These are phyloP conservation scores for Domatiomyces catenatus DNA, from an alignment of 2,329 filamentous ascomycete genomes.

Conservation along the genomic window DNA sequence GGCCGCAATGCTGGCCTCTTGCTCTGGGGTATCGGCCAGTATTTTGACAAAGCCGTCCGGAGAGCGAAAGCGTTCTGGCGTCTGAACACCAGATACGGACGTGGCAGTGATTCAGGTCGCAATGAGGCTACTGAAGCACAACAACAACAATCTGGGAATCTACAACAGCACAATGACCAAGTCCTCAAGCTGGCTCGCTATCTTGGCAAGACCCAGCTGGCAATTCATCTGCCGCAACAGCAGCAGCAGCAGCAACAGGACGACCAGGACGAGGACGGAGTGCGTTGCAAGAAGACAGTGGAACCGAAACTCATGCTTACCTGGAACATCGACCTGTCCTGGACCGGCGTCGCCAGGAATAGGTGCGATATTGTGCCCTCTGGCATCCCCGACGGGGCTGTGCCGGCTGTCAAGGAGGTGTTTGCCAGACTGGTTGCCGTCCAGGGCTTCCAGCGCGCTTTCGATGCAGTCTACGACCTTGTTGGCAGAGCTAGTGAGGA, in stretches of 20 bases:
- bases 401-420: constrained; percentile 6
- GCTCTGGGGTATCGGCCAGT: constrained; percentile 15
- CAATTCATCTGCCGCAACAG: neutral
- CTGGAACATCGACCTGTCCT: constrained; percentile 12
- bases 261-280: neutral
- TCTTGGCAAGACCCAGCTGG: constrained; percentile 6
- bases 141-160: neutral
- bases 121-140: neutral
- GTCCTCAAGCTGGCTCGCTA: constrained; percentile 8
- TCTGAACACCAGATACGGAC: constrained; percentile 5
- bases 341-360: constrained; percentile 8
- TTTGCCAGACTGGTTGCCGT: constrained; percentile 8
- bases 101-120: neutral
- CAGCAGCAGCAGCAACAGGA: neutral
- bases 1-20: constrained; percentile 10
- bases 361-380: constrained; percentile 6
- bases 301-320: constrained; percentile 10
- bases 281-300: neutral
- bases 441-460: constrained; percentile 8
- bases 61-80: constrained; percentile 12
- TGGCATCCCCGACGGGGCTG: constrained; percentile 7
- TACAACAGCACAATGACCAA: constrained; percentile 1
- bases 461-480: constrained; percentile 9
- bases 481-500: constrained; percentile 4
- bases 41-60: constrained; percentile 11